Conservation (phyloP, 495 filamentous ascomycete genomes). For the Daldinia vernicosa region DNA sequence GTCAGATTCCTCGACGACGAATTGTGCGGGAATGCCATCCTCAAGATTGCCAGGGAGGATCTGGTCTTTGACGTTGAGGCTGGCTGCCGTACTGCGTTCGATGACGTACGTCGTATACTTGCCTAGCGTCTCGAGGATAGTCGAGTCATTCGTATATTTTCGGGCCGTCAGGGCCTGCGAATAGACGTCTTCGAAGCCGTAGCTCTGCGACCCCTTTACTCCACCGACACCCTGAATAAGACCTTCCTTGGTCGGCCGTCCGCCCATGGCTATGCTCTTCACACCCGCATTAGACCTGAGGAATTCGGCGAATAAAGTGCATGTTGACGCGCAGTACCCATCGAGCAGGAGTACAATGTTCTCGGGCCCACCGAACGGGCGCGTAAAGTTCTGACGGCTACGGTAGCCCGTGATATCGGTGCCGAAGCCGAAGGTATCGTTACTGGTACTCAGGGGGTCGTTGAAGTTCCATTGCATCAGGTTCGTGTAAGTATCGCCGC, state of each 20-base stretch:
- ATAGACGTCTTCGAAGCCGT: conserved; percentile 38
- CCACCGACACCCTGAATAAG: conserved; percentile 72
- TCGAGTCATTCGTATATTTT: conserved; percentile 44
- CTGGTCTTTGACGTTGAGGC: conserved; percentile 55
- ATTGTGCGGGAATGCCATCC: conserved; percentile 58
- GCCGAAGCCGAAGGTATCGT: conserved; percentile 49
- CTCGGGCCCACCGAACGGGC: conserved; percentile 54
- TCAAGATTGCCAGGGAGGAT: conserved; percentile 48
- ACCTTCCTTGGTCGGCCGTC: conserved; percentile 59
- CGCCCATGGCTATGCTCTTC: conserved; percentile 68
- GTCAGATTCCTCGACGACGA: conserved; percentile 62
- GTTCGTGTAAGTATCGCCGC: conserved; percentile 48
- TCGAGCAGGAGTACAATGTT: conserved; percentile 62
- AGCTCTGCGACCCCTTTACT: conserved; percentile 61
- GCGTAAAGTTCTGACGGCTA: conserved; percentile 50
- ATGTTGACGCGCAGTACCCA: conserved; percentile 72
- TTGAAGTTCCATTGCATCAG: conserved; percentile 53
- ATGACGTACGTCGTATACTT: conserved; percentile 58
- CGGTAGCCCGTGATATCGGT: conserved; percentile 57
- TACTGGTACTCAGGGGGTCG: conserved; percentile 51
- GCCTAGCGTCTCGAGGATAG: conserved; percentile 56
- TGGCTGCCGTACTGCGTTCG: conserved; percentile 41
- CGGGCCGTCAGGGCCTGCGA: conserved; percentile 49
- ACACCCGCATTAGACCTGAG: conserved; percentile 65
- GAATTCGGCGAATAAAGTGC: conserved; percentile 66